Conservation (phyloP, 2,329 filamentous ascomycete species). For the Hawksworthiomyces lignivorus region DNA sequence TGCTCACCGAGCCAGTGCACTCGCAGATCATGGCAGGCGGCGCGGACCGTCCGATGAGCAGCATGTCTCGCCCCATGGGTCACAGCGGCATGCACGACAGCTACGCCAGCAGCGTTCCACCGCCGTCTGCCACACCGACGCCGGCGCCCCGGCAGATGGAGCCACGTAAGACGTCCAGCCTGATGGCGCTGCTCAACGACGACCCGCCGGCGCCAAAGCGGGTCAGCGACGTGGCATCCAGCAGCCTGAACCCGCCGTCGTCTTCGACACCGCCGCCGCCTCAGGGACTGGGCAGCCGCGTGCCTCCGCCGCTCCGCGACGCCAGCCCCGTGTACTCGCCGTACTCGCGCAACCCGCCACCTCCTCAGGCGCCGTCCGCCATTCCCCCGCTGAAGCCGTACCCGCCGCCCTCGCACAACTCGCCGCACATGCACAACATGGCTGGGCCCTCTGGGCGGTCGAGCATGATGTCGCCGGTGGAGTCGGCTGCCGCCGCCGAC, state of each 20-base stretch:
- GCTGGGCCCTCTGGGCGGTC: slow-evolving; percentile 31
- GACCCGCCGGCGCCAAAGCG: slow-evolving; percentile 47
- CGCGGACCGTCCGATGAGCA: slow-evolving; percentile 28
- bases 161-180: slow-evolving; percentile 50
- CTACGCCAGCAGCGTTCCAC: slow-evolving; percentile 7
- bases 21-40: slow-evolving; percentile 11
- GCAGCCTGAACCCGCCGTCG: slow-evolving; percentile 4
- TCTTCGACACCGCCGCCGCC: slow-evolving; percentile 10
- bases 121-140: slow-evolving; percentile 26
- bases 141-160: slow-evolving; percentile 24
- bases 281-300: slow-evolving; percentile 14
- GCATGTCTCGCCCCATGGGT: slow-evolving; percentile 27
- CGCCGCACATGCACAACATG: slow-evolving; percentile 42
- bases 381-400: slow-evolving; percentile 50
- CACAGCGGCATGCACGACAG: slow-evolving; percentile 6
- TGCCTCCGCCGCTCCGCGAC: slow-evolving; percentile 46
- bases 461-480: slow-evolving; percentile 33
- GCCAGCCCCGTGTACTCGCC: slow-evolving; percentile 34
- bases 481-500: slow-evolving; percentile 25
- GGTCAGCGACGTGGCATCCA: slow-evolving; percentile 36
- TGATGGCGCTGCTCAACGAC: slow-evolving; percentile 57
- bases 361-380: slow-evolving; percentile 26
- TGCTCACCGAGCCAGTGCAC: slow-evolving; percentile 14
- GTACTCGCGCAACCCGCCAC: slow-evolving; percentile 34
- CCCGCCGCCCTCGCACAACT: slow-evolving; percentile 33